Evolutionary conservation across 164 flowering plant species (phyloP).

Genomic region (Vitis rotundifolia): DNA sequence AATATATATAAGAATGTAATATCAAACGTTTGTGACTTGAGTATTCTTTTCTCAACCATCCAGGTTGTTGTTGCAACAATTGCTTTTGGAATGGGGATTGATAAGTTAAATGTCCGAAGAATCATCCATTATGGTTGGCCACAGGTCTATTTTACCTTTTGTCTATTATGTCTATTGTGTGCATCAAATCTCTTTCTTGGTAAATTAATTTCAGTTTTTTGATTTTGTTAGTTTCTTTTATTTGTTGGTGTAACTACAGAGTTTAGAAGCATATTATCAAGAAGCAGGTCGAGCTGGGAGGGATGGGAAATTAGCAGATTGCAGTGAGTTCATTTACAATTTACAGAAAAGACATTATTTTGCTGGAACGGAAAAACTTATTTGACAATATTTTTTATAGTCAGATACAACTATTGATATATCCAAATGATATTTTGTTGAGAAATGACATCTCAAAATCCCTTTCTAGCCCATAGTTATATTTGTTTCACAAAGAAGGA

Average conservation of each 20-base stretch:
- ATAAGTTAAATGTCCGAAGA: conserved; percentile 82
- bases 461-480: neutral
- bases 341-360: neutral
- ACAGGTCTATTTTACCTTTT: conserved; percentile 48
- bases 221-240: neutral
- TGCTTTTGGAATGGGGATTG: conserved; percentile 99
- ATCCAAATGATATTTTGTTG: neutral
- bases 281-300: conserved; percentile 99
- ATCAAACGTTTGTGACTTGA: neutral
- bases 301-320: conserved; percentile 86
- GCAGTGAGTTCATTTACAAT: conserved; percentile 49
- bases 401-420: neutral
- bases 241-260: conserved; percentile 37
- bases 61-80: conserved; percentile 95
- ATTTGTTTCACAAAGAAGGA: too few relatives aligned
- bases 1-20: neutral
- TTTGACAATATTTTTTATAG: neutral
- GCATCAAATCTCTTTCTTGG: neutral
- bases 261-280: conserved; percentile 95
- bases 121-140: conserved; percentile 98
- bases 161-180: too few relatives aligned
- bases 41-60: neutral
- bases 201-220: neutral
- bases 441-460: neutral
- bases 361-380: too few relatives aligned